These are phyloP conservation scores for Anacardium occidentale DNA, from an alignment of 345 rosid genomes.

Conservation along the genomic window DNA sequence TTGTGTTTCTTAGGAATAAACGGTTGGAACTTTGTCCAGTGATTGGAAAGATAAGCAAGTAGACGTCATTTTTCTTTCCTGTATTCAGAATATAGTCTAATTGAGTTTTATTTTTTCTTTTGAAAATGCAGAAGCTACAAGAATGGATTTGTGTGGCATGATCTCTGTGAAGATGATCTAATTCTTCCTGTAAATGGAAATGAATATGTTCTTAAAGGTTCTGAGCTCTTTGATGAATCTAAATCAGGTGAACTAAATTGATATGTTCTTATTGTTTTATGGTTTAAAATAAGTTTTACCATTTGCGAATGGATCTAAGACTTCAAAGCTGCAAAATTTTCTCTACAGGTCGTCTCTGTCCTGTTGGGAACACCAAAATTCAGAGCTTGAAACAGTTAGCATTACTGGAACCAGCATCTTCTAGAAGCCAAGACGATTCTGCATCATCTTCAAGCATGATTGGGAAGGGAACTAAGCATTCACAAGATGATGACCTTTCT, in stretches of 20 bases:
- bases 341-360: conserved; percentile 49
- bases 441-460: conserved; percentile 77
- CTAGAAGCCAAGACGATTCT: conserved; percentile 76
- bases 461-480: conserved; percentile 59
- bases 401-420: conserved; percentile 69
- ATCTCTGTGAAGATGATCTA: conserved; percentile 77
- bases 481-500: conserved; percentile 78
- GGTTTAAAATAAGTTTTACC: neutral
- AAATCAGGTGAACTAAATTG: conserved; percentile 47
- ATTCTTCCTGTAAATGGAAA: conserved; percentile 83
- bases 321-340: conserved; percentile 1
- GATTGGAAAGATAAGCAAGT: neutral
- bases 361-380: conserved; percentile 32
- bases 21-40: neutral
- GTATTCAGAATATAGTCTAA: neutral
- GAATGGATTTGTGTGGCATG: conserved; percentile 98
- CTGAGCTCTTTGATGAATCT: conserved; percentile 76
- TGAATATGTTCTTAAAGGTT: conserved; percentile 94
- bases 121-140: conserved; percentile 73
- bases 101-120: neutral
- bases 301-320: neutral
- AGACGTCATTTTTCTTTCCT: neutral
- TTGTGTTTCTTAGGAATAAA: neutral
- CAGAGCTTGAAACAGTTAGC: conserved; percentile 60
- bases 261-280: neutral